These are phyloP conservation scores for Cardamine resedifolia DNA, from an alignment of 345 rosid genomes.

Conservation along the genomic window DNA sequence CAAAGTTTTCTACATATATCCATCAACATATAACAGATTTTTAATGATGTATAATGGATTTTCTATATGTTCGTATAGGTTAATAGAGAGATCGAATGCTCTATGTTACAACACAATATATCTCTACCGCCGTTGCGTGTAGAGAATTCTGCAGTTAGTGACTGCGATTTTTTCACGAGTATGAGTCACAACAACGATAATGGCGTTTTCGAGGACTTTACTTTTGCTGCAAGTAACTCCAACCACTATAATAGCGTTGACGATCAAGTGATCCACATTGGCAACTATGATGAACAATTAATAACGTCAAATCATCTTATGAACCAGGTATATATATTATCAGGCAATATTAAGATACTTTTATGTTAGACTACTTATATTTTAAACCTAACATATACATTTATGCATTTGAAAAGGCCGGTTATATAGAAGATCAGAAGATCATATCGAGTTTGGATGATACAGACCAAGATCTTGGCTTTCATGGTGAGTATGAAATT, in stretches of 20 bases:
- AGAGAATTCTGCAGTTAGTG: conserved; percentile 48
- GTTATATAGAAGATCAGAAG: conserved; percentile 56
- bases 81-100: conserved; percentile 40
- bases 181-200: conserved; percentile 42
- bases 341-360: neutral
- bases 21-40: neutral
- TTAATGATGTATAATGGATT: neutral
- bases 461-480: conserved; percentile 38
- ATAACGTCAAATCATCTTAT: conserved; percentile 64
- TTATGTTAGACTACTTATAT: neutral
- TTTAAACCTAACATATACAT: neutral
- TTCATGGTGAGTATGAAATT: conserved; percentile 47
- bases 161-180: conserved; percentile 36
- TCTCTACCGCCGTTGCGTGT: conserved; percentile 62
- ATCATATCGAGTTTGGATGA: conserved; percentile 50
- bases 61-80: conserved; percentile 3
- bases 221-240: conserved; percentile 48
- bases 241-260: conserved; percentile 27
- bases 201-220: conserved; percentile 48
- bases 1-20: neutral
- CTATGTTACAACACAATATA: conserved; percentile 39
- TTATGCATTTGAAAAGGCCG: conserved; percentile 27
- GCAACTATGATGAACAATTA: conserved; percentile 43
- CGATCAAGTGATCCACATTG: conserved; percentile 46
- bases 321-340: conserved; percentile 47